A percentile compares a stretch with the other conserved stretches of the same genome.
Evolutionary conservation across 148 eudicot genomes (phyloP).

Genomic region (Cornus suecica): DNA sequence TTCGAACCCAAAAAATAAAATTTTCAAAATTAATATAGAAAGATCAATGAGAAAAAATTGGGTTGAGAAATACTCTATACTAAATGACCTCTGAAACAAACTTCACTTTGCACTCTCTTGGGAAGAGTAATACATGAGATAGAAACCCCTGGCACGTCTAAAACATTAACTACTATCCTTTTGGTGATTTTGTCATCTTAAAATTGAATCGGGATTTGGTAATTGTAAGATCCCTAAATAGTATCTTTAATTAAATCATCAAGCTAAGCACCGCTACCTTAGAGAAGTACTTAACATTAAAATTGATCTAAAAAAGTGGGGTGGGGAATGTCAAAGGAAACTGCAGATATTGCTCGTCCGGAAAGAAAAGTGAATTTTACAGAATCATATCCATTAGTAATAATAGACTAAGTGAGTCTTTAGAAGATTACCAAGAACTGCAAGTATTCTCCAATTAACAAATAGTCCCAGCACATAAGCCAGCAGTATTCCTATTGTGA

Average conservation of each 20-base stretch:
- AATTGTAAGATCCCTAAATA: neutral
- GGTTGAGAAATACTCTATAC: neutral
- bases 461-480: conserved; percentile 91
- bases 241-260: neutral
- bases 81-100: neutral
- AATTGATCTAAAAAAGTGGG: neutral
- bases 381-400: neutral
- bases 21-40: neutral
- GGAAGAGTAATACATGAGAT: neutral
- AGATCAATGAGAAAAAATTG: neutral
- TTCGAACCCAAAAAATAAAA: neutral
- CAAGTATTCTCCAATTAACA: conserved; percentile 81
- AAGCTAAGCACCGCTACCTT: neutral
- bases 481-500: conserved; percentile 91
- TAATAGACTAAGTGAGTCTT: neutral
- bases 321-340: neutral
- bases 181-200: neutral
- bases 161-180: neutral
- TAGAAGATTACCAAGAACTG: conserved; percentile 62
- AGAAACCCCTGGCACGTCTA: neutral
- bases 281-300: neutral
- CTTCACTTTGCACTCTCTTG: no score
- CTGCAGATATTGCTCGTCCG: neutral
- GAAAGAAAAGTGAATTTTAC: neutral
- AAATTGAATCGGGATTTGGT: neutral